Percentiles rank a stretch among this genome's conserved stretches.
Conservation (phyloP, 371 early-diverging fungal genomes). For the Gilbertella persicaria region DNA sequence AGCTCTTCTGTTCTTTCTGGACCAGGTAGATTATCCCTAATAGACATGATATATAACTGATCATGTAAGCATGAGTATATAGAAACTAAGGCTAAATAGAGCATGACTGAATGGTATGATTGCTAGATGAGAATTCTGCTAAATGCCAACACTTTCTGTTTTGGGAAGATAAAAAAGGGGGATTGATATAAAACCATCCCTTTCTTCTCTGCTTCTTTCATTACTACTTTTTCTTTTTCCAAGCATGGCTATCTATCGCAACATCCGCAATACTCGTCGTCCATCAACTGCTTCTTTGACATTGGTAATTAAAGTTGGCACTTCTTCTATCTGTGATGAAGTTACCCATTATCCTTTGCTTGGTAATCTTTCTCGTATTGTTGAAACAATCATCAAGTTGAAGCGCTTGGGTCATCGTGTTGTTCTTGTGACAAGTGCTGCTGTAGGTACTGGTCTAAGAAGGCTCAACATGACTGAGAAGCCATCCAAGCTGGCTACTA, state of each 20-base stretch:
- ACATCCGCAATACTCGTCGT: slow-evolving; percentile 44
- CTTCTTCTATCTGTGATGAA: slow-evolving; percentile 92
- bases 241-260: slow-evolving; percentile 42
- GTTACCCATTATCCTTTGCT: slow-evolving; percentile 84
- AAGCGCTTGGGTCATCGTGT: slow-evolving; percentile 81
- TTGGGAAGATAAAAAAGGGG: slow-evolving; percentile 13
- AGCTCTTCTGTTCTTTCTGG: not conserved
- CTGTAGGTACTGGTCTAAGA: slow-evolving; percentile 90
- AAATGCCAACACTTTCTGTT: slow-evolving; percentile 1
- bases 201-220: not conserved
- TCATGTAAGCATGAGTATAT: too few relatives aligned
- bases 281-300: slow-evolving; percentile 59
- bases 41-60: too few relatives aligned
- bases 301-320: slow-evolving; percentile 90
- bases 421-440: slow-evolving; percentile 91
- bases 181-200: slow-evolving; percentile 4
- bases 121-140: slow-evolving; percentile 7
- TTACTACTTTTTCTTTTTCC: not conserved
- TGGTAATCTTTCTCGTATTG: slow-evolving; percentile 83
- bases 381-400: slow-evolving; percentile 86
- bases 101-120: slow-evolving; percentile 1
- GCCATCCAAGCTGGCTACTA: slow-evolving; percentile 77
- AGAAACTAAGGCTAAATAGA: too few relatives aligned
- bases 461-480: slow-evolving; percentile 72
- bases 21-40: too few relatives aligned